Conservation (phyloP, 2,329 filamentous ascomycete genomes). For the Calycina herbarum region DNA sequence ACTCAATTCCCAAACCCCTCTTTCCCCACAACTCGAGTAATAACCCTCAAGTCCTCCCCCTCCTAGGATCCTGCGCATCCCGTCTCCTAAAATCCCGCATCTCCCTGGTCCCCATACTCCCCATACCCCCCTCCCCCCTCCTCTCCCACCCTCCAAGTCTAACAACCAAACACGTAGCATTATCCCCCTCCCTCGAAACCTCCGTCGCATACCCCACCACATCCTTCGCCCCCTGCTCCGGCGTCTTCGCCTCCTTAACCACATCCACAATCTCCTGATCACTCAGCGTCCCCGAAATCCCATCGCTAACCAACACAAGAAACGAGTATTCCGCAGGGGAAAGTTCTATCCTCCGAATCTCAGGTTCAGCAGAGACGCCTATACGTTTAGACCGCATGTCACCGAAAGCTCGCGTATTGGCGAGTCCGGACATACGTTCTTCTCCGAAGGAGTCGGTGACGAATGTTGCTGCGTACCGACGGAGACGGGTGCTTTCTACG, state of each 20-base stretch:
- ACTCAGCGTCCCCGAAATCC: constrained; percentile 78
- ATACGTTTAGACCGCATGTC: constrained; percentile 91
- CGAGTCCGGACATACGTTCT: constrained; percentile 88
- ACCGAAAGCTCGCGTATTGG: constrained; percentile 92
- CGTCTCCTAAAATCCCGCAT: constrained; percentile 78
- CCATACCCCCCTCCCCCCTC: constrained; percentile 79
- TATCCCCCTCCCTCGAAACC: constrained; percentile 61
- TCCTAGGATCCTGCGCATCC: constrained; percentile 80
- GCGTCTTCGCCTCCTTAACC: constrained; percentile 88
- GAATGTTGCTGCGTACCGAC: constrained; percentile 82
- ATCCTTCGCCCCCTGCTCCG: constrained; percentile 76
- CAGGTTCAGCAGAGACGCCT: constrained; percentile 91
- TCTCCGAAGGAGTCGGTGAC: constrained; percentile 97
- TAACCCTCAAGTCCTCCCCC: constrained; percentile 46
- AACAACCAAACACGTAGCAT: constrained; percentile 68
- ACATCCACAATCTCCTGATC: constrained; percentile 98
- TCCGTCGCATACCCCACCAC: constrained; percentile 89
- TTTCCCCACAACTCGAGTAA: too few relatives aligned
- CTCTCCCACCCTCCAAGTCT: constrained; percentile 69
- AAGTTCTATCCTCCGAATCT: constrained; percentile 77
- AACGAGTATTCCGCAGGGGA: constrained; percentile 85
- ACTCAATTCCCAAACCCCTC: not conserved
- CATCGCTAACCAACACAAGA: constrained; percentile 84
- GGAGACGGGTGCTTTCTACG: constrained; percentile 76
- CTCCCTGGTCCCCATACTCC: constrained; percentile 89